Base-by-base conservation (phyloP, 139 green algal species). In the Tetradesmus lagerheimii region DNA sequence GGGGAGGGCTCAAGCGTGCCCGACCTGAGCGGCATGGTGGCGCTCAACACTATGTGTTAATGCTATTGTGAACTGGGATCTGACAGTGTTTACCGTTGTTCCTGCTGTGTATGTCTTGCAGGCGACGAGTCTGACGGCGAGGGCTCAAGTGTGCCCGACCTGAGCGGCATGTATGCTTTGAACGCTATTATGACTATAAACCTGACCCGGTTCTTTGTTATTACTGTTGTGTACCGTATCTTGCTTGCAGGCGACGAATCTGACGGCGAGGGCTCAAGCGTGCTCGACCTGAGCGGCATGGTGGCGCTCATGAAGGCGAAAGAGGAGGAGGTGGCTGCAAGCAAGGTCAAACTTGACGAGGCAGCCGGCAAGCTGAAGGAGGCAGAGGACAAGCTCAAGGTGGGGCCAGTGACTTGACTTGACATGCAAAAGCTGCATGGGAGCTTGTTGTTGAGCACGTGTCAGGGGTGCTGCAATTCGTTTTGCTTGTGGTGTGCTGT, bases 251-350 rank as follows among this genome's bases (percentile, higher is more conserved):
- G 80, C 16, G 81, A 87, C 20, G 81, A 87, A 34, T 47, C 15
- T 18, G 81, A 50, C 53, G 81, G 25, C 18, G 81, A 76, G 53
- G 50, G 34, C 12, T 31, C 53, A 1, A 34, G n/a, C 4, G n/a
- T 87, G 50, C 81, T 53, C 2, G 81, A 87, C 18, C n/a, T 34
- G 31, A 78, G 34, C 15, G 62, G 62, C 34, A 87, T 87, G 81
- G 81, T 86, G 45, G 18, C 57, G n/a, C n/a, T n/a, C n/a, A n/a
- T n/a, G 64, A 64, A 89, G 84, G 38, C 77, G 1, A 89, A 89
- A 38, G 84, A 81, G 31, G 84, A 38, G 16, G 84, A 31, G 38
- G 66, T 89, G 38, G 84, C n/a, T n/a, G n/a, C n/a, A n/a, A n/a
- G n/a, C n/a, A n/a, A n/a, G n/a, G n/a, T n/a, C n/a, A n/a, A n/a